These are phyloP conservation scores for Lentinula lateritia DNA, from an alignment of 768 basidiomycete genomes.

Conservation along the genomic window DNA sequence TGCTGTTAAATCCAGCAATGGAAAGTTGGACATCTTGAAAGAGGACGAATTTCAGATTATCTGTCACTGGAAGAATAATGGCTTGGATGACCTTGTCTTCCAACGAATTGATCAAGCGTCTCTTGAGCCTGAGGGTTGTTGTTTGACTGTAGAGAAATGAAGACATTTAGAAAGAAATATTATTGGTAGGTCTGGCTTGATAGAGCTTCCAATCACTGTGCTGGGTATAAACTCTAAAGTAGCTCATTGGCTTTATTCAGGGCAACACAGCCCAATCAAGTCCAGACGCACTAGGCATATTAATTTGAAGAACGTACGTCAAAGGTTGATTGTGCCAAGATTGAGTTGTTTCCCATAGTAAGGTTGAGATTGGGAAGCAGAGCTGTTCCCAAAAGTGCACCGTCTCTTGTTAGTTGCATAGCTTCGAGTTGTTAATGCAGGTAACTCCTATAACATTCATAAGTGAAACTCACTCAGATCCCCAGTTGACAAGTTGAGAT, in stretches of 20 bases:
- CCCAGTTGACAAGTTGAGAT: conserved; percentile 54
- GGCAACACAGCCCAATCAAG: too few species aligned
- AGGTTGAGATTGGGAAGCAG: conserved; percentile 57
- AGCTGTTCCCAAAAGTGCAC: conserved; percentile 51
- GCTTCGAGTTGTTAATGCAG: conserved; percentile 23
- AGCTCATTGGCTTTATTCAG: too few species aligned
- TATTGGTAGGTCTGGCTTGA: too few species aligned
- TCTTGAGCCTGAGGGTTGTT: conserved; percentile 50
- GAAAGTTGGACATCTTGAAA: conserved; percentile 45
- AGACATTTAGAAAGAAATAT: conserved; percentile 3
- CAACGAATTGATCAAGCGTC: conserved; percentile 65
- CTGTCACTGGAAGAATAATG: not conserved
- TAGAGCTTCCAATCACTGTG: too few species aligned
- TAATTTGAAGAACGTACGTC: conserved; percentile 25
- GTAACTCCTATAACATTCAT: not conserved
- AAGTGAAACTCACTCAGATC: conserved; percentile 48
- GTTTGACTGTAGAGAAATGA: conserved; percentile 41
- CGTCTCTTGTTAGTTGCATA: conserved; percentile 50
- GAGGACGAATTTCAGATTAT: not conserved
- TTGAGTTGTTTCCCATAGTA: conserved; percentile 53
- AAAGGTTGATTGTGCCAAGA: conserved; percentile 46
- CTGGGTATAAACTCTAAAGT: too few species aligned
- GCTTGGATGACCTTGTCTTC: conserved; percentile 39
- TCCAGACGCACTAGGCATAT: not conserved
- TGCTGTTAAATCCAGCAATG: conserved; percentile 55